Conservation (phyloP, 139 green algal species). For the Tetraselmis chui region DNA sequence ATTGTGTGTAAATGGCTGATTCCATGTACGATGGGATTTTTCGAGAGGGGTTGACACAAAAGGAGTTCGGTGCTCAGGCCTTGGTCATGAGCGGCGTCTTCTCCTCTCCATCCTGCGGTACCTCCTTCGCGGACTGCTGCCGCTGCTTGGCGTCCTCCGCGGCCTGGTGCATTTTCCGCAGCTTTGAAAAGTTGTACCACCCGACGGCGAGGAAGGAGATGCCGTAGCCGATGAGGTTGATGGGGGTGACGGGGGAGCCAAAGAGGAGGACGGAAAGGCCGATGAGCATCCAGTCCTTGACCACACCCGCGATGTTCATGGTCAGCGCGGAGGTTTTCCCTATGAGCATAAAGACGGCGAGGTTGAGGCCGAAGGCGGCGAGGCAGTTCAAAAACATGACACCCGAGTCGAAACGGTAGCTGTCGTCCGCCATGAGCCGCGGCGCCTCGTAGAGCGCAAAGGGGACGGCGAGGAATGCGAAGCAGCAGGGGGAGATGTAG, state of each 20-base stretch:
- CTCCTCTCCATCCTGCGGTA: not conserved
- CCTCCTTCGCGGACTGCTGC: not conserved
- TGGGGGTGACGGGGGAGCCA: slow-evolving; percentile 34
- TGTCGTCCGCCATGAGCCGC: not conserved
- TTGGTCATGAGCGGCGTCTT: not conserved
- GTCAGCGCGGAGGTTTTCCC: slow-evolving; percentile 74
- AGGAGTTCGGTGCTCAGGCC: too few species aligned
- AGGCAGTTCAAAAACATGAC: slow-evolving; percentile 44
- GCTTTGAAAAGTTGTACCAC: slow-evolving; percentile 55
- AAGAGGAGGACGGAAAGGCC: slow-evolving; percentile 27
- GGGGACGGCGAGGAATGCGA: slow-evolving; percentile 50
- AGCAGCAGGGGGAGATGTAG: slow-evolving; percentile 42
- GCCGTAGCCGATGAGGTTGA: slow-evolving; percentile 60
- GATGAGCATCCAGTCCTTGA: slow-evolving; percentile 65
- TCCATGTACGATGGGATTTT: too few species aligned
- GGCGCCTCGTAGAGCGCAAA: slow-evolving; percentile 33
- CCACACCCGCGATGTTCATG: slow-evolving; percentile 77
- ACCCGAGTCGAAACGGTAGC: slow-evolving; percentile 44
- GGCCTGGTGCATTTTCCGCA: too few species aligned
- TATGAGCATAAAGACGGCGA: slow-evolving; percentile 82
- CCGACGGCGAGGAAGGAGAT: slow-evolving; percentile 60
- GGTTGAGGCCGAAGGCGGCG: slow-evolving; percentile 67
- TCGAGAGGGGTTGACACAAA: too few species aligned
- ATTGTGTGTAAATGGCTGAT: too few species aligned
- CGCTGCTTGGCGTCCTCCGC: not conserved